Evolutionary conservation across 768 basidiomycete genomes (phyloP).

Genomic region (Amanita thiersii): DNA sequence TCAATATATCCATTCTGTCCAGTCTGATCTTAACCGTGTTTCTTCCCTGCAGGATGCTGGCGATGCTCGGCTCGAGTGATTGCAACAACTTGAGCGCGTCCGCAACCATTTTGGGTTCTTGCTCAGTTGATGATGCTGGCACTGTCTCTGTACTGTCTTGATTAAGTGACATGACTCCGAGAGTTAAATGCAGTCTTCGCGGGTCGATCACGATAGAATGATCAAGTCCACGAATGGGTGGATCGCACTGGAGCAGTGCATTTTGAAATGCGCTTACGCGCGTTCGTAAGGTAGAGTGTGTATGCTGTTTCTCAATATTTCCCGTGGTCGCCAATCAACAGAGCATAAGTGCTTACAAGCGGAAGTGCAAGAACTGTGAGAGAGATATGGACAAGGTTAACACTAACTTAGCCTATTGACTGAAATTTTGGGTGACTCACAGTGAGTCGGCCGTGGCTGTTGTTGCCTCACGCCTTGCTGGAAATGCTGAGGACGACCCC

Average conservation of each 20-base stretch:
- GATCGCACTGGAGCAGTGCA: constrained; percentile 31
- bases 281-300: constrained; percentile 28
- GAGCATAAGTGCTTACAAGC: constrained; percentile 15
- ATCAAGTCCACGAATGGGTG: constrained; percentile 46
- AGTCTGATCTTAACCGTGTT: constrained; percentile 27
- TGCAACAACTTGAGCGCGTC: constrained; percentile 35
- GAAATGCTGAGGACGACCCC: not conserved
- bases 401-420: not conserved
- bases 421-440: constrained; percentile 12
- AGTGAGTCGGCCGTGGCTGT: constrained; percentile 22
- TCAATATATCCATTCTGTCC: constrained; percentile 39
- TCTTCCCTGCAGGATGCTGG: constrained; percentile 24
- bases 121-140: constrained; percentile 4
- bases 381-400: not conserved
- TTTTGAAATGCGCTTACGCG: constrained; percentile 29
- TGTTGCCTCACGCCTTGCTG: not conserved
- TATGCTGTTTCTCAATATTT: constrained; percentile 15
- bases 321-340: not conserved
- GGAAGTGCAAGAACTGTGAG: constrained; percentile 23
- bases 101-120: constrained; percentile 21
- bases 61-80: constrained; percentile 32
- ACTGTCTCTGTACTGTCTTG: constrained; percentile 9
- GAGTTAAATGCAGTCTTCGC: constrained; percentile 58
- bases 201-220: constrained; percentile 48
- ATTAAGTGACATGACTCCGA: constrained; percentile 64